Evolutionary conservation across 768 basidiomycete species (phyloP), one percentile per base, ranked within the genome.

Genomic region (Serendipita sp.): DNA sequence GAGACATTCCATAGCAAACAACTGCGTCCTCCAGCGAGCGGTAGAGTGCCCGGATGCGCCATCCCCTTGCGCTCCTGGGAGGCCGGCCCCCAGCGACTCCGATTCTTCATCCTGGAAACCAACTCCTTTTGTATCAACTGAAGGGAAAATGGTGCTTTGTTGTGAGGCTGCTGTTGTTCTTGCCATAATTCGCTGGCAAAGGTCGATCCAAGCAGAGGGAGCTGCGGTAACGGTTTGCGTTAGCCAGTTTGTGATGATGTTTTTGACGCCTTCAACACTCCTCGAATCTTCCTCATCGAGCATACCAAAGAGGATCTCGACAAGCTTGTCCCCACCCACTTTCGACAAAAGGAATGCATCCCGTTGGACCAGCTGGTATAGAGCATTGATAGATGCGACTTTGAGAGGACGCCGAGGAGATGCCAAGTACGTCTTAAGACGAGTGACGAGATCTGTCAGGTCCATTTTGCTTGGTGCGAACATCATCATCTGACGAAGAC

Each of bases 131-230:
- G 72, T 63, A 0, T 83, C 79, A 3, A 83, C 82, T 4, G 53
- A 3, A 11, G 53, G 53, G 7, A 50, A 11, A 64, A 88, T 83
- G 0, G 79, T 78, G 14, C 81, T 82, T 58, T 58, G 53, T 68
- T 83, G 85, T 68, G 88, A 89, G 2, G 86, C 84, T 1, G n/a
- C n/a, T n/a, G 90, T 92, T 11, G 92, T 94, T 11, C 90, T 80
- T 3, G 90, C 85, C 92, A 99, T 97, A 70, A 99, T 98, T 26
- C 92, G 78, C 72, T 97, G 95, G 68, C 95, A 98, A 1, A 98
- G 78, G 69, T 94, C 93, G 62, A 99, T 96, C 96, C 96, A 99
- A 0, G 94, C 96, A 0, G 88, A 92, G 0, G 96, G 95, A 65
- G 93, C 90, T 63, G 89, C 82, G 20, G 89, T 79, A 1, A 91